These are phyloP conservation scores for Naematelia encephala DNA, from an alignment of 768 basidiomycete species.

Conservation along the genomic window DNA sequence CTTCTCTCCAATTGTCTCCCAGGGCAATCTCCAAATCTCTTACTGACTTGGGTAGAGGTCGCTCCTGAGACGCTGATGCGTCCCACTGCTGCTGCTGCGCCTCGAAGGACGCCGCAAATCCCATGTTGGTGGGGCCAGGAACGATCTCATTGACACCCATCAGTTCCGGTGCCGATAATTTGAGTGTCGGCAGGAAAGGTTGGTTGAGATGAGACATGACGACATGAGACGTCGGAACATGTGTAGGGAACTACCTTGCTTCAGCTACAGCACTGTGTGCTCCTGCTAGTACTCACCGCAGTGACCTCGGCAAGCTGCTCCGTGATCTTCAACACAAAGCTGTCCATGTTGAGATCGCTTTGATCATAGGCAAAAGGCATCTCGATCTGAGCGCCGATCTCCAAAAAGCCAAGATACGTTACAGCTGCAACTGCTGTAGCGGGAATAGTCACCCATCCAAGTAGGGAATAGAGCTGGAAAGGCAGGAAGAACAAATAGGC, in stretches of 20 bases:
- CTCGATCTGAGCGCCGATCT: slow-evolving; percentile 54
- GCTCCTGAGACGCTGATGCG: slow-evolving; percentile 4
- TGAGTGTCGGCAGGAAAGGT: slow-evolving; percentile 67
- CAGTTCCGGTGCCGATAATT: slow-evolving; percentile 60
- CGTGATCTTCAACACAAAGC: slow-evolving; percentile 65
- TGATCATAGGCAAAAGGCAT: slow-evolving; percentile 41
- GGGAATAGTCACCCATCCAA: slow-evolving; percentile 65
- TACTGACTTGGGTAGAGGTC: slow-evolving; percentile 21
- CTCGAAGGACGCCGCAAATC: slow-evolving; percentile 19
- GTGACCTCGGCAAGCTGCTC: slow-evolving; percentile 71
- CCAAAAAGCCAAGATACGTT: slow-evolving; percentile 72
- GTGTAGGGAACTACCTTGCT: slow-evolving; percentile 57
- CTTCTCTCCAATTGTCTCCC: slow-evolving; percentile 36
- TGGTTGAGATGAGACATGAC: slow-evolving; percentile 63
- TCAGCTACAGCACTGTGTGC: slow-evolving; percentile 5
- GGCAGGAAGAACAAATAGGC: slow-evolving; percentile 70
- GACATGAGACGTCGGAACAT: slow-evolving; percentile 56
- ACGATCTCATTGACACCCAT: slow-evolving; percentile 27
- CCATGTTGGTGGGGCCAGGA: slow-evolving; percentile 20
- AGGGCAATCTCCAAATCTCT: slow-evolving; percentile 35
- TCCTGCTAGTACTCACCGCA: slow-evolving; percentile 55
- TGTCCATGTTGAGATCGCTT: slow-evolving; percentile 55
- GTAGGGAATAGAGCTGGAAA: slow-evolving; percentile 66
- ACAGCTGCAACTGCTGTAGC: slow-evolving; percentile 66
- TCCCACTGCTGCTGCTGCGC: not conserved